Percentiles rank a stretch among this genome's conserved stretches.
Evolutionary conservation across 352 stramenopile species (phyloP).

Genomic region (Globisporangium parvum): DNA sequence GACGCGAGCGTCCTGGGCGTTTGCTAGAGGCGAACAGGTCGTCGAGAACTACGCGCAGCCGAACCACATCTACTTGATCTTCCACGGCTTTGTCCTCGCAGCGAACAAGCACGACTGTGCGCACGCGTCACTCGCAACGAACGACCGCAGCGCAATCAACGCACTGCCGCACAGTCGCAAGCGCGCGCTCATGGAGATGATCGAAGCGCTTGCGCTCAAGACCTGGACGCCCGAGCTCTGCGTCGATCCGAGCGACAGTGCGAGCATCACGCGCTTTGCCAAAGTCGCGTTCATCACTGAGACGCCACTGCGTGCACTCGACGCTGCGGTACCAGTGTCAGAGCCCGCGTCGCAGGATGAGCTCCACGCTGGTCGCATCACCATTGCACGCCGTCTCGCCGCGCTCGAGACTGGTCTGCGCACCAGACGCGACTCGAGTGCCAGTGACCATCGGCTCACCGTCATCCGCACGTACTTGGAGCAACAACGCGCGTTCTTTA

Average conservation of each 20-base stretch:
- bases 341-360: background rate
- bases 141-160: conserved; percentile 3
- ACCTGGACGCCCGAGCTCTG: conserved; percentile 40
- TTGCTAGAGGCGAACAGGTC: conserved; percentile 61
- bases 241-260: conserved; percentile 9
- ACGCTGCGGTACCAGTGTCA: background rate
- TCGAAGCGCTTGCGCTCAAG: conserved; percentile 19
- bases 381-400: conserved; percentile 4
- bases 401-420: conserved; percentile 3
- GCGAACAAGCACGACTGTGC: conserved; percentile 84
- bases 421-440: background rate
- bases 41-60: conserved; percentile 93
- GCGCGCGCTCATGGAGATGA: conserved; percentile 14
- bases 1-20: conserved; percentile 67
- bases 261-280: conserved; percentile 15
- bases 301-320: conserved; percentile 13
- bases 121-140: conserved; percentile 38
- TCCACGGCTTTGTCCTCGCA: conserved; percentile 87
- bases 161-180: conserved; percentile 9
- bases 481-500: conserved; percentile 20
- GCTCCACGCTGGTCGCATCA: background rate
- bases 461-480: conserved; percentile 18
- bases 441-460: conserved; percentile 6
- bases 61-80: conserved; percentile 92
- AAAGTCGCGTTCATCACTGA: conserved; percentile 21